Conservation (phyloP, 148 eudicot genomes). For the Rhododendron molle region DNA sequence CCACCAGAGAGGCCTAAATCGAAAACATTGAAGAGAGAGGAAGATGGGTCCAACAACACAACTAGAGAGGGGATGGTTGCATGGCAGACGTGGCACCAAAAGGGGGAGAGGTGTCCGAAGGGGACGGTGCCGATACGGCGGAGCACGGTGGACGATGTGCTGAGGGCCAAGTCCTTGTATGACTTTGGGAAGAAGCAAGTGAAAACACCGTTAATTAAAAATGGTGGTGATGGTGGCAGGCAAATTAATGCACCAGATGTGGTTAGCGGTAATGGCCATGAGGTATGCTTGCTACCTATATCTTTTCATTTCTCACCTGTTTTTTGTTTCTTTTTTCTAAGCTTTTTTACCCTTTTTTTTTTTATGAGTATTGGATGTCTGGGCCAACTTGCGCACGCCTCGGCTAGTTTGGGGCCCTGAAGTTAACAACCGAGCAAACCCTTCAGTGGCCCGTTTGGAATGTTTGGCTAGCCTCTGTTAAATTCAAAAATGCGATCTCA, state of each 20-base stretch:
- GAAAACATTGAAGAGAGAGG: too few relatives aligned
- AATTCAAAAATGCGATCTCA: too few relatives aligned
- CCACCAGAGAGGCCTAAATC: too few relatives aligned
- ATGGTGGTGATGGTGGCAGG: constrained; percentile 19
- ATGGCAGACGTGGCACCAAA: constrained; percentile 60
- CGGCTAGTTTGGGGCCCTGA: too few relatives aligned
- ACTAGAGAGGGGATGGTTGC: too few relatives aligned
- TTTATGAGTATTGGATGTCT: background rate
- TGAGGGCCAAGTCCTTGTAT: constrained; percentile 85
- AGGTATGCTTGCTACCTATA: constrained; percentile 36
- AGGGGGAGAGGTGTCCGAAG: constrained; percentile 65
- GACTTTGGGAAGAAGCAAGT: constrained; percentile 74
- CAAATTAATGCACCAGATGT: constrained; percentile 75
- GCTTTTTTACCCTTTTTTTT: background rate
- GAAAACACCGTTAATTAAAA: constrained; percentile 7
- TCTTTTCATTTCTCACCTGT: background rate
- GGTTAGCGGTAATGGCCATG: constrained; percentile 88
- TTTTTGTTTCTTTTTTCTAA: background rate
- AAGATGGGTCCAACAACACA: too few relatives aligned
- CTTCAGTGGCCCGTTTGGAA: background rate
- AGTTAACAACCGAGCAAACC: too few relatives aligned
- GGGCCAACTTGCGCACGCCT: background rate
- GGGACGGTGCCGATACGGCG: constrained; percentile 88
- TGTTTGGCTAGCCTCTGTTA: background rate
- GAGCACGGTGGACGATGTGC: constrained; percentile 64